Base-by-base conservation (phyloP, 257 asterid species). In the Ligustrum vulgare region DNA sequence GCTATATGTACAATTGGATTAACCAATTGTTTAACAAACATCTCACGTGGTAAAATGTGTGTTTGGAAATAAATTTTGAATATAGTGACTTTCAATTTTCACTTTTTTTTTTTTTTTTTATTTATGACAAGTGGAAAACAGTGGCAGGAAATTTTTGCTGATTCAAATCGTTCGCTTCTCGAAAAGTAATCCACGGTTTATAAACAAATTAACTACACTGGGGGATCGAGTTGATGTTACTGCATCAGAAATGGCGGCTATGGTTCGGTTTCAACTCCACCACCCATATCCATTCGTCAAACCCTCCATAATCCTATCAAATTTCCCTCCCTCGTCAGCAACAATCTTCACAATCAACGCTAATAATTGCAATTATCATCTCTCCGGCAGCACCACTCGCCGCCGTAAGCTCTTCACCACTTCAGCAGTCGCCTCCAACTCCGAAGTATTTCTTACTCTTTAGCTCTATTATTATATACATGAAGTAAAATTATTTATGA, bases 261-360 rank as follows among this genome's bases (percentile, higher is more conserved):
- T 74, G 20, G 77, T 89, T 80, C 89, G 96, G 71, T 77, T 86
- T 75, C 93, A 85, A 76, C 75, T 86, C 76, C 86, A 86, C 75
- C 94, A 75, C 8, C 83, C 91, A 71, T 82, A 81, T 68, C 79
- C 89, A 35, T 68, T 77, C 75, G 22, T 79, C 75, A 89, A 82
- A 45, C 70, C 93, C 8, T 75, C 87, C 32, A 58, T 18, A 22
- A n/a, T 84, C 74, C 51, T 82, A 34, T 80, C 87, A 31, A 86
- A 68, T 25, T 71, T 77, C 45, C 79, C 72, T 62, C 87, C 39
- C 58, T 51, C 79, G 68, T 70, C 86, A 25, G 62, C 74, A n/a
- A 15, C 71, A 73, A 37, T 79, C 67, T 69, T 80, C 75, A 35
- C 79, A 45, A 9, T 68, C 81, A 72, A 71, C 67, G 8, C 72